Evolutionary conservation across 2,329 filamentous ascomycete species (phyloP).

Genomic region (Penicillium sp.): DNA sequence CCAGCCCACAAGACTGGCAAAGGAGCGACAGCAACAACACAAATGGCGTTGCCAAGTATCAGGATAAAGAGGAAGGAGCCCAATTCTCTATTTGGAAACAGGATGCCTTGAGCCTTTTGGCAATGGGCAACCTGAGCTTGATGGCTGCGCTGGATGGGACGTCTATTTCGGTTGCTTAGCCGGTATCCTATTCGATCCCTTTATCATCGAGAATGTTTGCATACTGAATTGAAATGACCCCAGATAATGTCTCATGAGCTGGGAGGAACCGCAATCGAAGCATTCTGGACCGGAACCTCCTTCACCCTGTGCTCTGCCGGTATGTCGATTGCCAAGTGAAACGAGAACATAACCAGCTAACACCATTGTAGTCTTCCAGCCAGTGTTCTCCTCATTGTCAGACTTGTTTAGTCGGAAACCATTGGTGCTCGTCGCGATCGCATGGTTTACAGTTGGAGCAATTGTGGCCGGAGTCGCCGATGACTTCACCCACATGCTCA

Average conservation of each 20-base stretch:
- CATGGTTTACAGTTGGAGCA: constrained; percentile 55
- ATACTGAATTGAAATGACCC: not conserved
- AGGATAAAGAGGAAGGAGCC: not conserved
- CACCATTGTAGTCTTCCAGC: not conserved
- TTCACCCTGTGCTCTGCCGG: constrained; percentile 66
- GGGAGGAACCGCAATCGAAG: constrained; percentile 59
- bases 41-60: not conserved
- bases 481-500: constrained; percentile 52
- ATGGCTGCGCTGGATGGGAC: constrained; percentile 68
- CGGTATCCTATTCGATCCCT: constrained; percentile 29
- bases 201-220: not conserved
- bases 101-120: not conserved
- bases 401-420: constrained; percentile 57
- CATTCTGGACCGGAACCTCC: constrained; percentile 71
- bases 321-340: not conserved
- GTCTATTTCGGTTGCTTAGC: constrained; percentile 64
- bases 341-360: not conserved
- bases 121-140: constrained; percentile 54
- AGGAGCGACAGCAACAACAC: not conserved
- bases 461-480: constrained; percentile 54
- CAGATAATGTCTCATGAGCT: constrained; percentile 56
- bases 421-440: constrained; percentile 44
- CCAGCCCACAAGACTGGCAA: not conserved
- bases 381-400: constrained; percentile 17
- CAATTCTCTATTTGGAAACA: not conserved